These are phyloP conservation scores for Prillingera fragicola DNA, from an alignment of 1,284 basidiomycete species.

Conservation along the genomic window DNA sequence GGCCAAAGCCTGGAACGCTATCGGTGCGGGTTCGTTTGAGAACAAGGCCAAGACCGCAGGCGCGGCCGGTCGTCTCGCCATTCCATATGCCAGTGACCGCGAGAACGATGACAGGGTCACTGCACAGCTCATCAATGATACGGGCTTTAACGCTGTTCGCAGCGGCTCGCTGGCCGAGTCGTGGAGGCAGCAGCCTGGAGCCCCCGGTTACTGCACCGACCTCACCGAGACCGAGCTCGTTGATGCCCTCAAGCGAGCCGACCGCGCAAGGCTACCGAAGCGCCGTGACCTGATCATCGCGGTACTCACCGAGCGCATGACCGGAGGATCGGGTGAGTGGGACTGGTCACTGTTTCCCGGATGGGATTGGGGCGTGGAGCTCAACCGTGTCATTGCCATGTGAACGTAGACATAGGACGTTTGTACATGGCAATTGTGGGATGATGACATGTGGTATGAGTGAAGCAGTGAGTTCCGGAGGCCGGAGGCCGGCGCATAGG, in stretches of 20 bases:
- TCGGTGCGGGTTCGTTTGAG: neutral
- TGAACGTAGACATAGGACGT: too few relatives aligned
- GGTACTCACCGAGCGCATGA: too few relatives aligned
- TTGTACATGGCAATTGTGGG: too few relatives aligned
- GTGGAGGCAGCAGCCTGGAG: slow-evolving; percentile 6
- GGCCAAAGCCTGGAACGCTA: slow-evolving; percentile 4
- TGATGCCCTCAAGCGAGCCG: neutral
- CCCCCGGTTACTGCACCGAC: slow-evolving; percentile 2
- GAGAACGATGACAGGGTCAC: neutral
- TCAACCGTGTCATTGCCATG: too few relatives aligned
- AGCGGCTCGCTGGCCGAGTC: slow-evolving; percentile 1
- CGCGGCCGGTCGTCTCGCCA: neutral
- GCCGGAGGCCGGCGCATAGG: too few relatives aligned
- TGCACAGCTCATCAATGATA: neutral
- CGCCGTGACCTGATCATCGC: too few relatives aligned
- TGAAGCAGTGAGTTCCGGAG: too few relatives aligned
- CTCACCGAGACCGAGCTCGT: neutral
- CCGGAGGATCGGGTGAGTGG: too few relatives aligned
- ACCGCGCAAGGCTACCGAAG: neutral
- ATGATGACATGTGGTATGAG: too few relatives aligned
- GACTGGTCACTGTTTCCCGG: too few relatives aligned
- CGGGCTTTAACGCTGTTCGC: neutral
- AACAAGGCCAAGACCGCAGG: neutral
- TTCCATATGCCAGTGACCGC: neutral
- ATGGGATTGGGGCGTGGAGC: too few relatives aligned